Evolutionary conservation across 768 basidiomycete species (phyloP).

Genomic region (Pilatotrama ljubarskyi): DNA sequence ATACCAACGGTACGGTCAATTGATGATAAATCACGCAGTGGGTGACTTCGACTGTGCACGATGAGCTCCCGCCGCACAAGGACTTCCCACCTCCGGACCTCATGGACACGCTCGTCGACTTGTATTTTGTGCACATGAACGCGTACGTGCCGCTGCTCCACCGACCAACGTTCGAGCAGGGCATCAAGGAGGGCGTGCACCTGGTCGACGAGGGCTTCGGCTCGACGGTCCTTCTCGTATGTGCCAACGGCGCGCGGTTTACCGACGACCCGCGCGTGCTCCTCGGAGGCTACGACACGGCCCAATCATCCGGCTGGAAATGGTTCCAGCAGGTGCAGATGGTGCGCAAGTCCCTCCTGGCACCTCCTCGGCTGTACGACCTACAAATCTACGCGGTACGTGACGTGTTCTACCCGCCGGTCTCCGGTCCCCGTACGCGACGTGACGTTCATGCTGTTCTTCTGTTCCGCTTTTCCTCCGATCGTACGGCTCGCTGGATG

Average conservation of each 20-base stretch:
- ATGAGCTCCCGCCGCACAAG: slow-evolving; percentile 29
- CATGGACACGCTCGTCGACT: slow-evolving; percentile 42
- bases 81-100: slow-evolving; percentile 40
- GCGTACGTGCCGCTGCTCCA: slow-evolving; percentile 48
- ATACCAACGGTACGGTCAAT: no score
- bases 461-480: slow-evolving; percentile 19
- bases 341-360: slow-evolving; percentile 56
- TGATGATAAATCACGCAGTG: slow-evolving; percentile 20
- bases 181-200: slow-evolving; percentile 40
- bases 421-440: not conserved
- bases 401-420: not conserved
- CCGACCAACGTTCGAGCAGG: slow-evolving; percentile 44
- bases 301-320: slow-evolving; percentile 45
- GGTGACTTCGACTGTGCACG: slow-evolving; percentile 29
- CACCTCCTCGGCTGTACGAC: slow-evolving; percentile 62
- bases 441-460: not conserved
- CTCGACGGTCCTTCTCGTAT: slow-evolving; percentile 47
- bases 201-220: slow-evolving; percentile 44
- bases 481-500: slow-evolving; percentile 13
- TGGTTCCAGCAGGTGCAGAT: slow-evolving; percentile 61
- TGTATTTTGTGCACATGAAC: slow-evolving; percentile 48
- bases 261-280: slow-evolving; percentile 53
- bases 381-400: slow-evolving; percentile 67
- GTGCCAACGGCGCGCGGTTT: slow-evolving; percentile 51
- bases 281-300: slow-evolving; percentile 24